Percentiles rank a stretch among this genome's conserved stretches.
Evolutionary conservation across 345 rosid species (phyloP).

Genomic region (Syzygium grande): DNA sequence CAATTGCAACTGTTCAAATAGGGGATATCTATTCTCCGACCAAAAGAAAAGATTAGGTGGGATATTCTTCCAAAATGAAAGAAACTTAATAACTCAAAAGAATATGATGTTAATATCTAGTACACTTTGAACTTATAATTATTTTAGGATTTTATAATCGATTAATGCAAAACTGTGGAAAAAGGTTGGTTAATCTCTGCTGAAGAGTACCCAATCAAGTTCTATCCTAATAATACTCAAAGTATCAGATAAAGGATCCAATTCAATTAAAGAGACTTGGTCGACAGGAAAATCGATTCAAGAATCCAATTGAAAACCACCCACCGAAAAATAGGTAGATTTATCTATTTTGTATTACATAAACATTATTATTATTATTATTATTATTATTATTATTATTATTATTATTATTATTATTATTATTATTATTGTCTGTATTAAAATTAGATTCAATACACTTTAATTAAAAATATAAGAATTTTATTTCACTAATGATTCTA

Average conservation of each 20-base stretch:
- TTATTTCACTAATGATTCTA: neutral
- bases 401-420: too few relatives aligned
- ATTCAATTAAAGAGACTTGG: neutral
- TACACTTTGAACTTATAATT: neutral
- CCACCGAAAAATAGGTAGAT: neutral
- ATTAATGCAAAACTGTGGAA: neutral
- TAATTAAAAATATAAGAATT: neutral
- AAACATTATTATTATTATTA: neutral
- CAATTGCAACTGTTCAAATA: too few relatives aligned
- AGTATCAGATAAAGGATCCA: neutral
- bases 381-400: too few relatives aligned
- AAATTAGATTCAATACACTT: neutral
- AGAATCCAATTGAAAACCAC: neutral
- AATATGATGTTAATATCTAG: neutral
- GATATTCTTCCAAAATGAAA: neutral
- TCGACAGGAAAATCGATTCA: neutral
- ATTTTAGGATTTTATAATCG: neutral
- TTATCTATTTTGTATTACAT: neutral
- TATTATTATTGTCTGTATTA: neutral
- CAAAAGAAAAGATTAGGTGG: neutral
- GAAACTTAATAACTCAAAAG: neutral
- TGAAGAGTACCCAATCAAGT: too few relatives aligned
- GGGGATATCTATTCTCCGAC: too few relatives aligned
- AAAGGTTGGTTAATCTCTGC: too few relatives aligned
- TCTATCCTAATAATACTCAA: neutral